Evolutionary conservation across 345 rosid species (phyloP), one percentile per base, ranked within the genome.

Genomic region (Boechera retrofracta): DNA sequence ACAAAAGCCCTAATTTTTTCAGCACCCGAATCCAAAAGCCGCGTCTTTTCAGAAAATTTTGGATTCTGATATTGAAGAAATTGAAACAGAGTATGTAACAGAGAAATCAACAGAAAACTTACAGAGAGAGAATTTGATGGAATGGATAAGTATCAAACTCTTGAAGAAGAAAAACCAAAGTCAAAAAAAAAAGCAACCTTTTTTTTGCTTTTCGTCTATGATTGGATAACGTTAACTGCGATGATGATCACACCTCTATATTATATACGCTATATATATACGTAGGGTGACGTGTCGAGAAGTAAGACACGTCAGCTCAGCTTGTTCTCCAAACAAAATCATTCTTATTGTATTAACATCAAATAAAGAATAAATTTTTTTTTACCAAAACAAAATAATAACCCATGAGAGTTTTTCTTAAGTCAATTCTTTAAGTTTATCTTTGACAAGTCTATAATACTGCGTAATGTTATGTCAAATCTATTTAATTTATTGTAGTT

Each of bases 221-320:
- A 64, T 71, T 71, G 80, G 80, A 77, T 71, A 71, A 77, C 49
- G 65, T 62, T 69, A 69, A 69, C 49, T 51, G 5, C 45, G 2
- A n/a, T 51, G 24, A 24, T 24, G 41, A 38, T 8, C 45, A 33
- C 64, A 9, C 39, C 13, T 62, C 52, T 57, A 70, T 32, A 58
- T 47, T 41, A 31, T n/a, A 6, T 42, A 28, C 29, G 2, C 3
- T 44, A 1, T 38, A 42, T 42, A 32, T 26, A 41, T 32, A 6
- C 1, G 47, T 28, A 0, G 2, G 72, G 53, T 63, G 44, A 70
- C 66, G 65, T 54, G 81, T 76, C 5, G 6, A 6, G 18, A 64
- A 28, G 3, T 32, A 16, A 13, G 66, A 71, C 76, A 71, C 54
- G 55, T 77, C 66, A 78, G 28, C 72, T 48, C 65, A 72, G 18